A percentile compares a stretch with the other conserved stretches of the same genome.
Evolutionary conservation across 2,329 filamentous ascomycete genomes (phyloP).

Genomic region (Curvularia hawaiiensis): DNA sequence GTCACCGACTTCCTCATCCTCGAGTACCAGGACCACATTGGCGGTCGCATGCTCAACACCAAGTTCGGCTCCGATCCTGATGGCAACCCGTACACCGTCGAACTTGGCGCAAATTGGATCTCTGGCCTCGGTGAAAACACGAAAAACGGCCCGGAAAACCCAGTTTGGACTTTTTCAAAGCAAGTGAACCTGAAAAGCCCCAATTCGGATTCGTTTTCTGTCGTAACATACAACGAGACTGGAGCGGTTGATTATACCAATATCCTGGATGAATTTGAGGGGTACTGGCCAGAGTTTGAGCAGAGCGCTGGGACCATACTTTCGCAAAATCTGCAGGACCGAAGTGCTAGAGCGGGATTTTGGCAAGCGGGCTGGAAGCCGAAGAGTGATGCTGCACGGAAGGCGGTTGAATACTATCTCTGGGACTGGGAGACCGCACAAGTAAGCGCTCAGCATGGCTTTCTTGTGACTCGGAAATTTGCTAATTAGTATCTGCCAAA

Average conservation of each 20-base stretch:
- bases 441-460: not conserved
- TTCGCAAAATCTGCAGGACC: constrained; percentile 64
- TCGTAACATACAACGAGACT: constrained; percentile 65
- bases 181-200: constrained; percentile 63
- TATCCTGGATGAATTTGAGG: constrained; percentile 58
- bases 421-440: constrained; percentile 64
- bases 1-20: constrained; percentile 68
- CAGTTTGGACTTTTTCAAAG: constrained; percentile 65
- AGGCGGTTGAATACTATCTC: constrained; percentile 67
- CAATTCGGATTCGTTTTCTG: constrained; percentile 63
- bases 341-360: constrained; percentile 63
- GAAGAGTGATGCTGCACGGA: constrained; percentile 58
- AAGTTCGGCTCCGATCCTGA: constrained; percentile 59
- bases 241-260: constrained; percentile 59
- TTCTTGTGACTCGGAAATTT: too few species aligned
- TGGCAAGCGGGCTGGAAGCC: constrained; percentile 68
- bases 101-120: constrained; percentile 73
- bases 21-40: constrained; percentile 66
- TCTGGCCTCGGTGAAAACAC: constrained; percentile 50
- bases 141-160: constrained; percentile 56
- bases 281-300: constrained; percentile 53
- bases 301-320: constrained; percentile 64
- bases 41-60: constrained; percentile 65
- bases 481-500: not conserved
- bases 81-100: constrained; percentile 61